Conservation (phyloP, 176 grass and related monocot species). For the Oryza punctata region DNA sequence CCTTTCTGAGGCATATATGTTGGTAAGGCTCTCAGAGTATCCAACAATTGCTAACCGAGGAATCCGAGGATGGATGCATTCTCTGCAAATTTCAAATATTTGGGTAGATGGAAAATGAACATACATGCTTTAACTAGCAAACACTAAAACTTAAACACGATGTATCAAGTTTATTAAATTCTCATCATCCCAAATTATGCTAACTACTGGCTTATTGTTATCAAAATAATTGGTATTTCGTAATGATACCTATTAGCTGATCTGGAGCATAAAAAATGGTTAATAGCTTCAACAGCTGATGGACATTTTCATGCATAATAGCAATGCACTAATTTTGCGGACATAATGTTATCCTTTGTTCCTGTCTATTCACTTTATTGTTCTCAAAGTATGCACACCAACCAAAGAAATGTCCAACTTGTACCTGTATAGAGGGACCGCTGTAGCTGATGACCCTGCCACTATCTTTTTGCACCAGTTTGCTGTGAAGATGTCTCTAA, state of each 20-base stretch:
- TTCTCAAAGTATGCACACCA: constrained; percentile 9
- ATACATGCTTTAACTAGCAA: constrained; percentile 16
- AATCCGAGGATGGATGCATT: constrained; percentile 80
- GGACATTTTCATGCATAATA: not conserved
- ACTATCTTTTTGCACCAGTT: constrained; percentile 66
- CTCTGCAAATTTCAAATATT: constrained; percentile 38
- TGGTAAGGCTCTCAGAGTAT: constrained; percentile 71
- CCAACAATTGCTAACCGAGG: constrained; percentile 79
- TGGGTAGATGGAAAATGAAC: constrained; percentile 8
- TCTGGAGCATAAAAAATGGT: not conserved
- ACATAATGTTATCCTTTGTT: not conserved
- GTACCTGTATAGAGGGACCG: constrained; percentile 79
- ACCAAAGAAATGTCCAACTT: not conserved
- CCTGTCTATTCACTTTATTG: constrained; percentile 14
- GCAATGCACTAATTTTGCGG: not conserved
- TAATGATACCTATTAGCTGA: not conserved
- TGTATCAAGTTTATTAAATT: constrained; percentile 13
- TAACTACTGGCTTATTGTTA: not conserved
- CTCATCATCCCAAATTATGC: not conserved
- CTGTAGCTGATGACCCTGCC: constrained; percentile 54
- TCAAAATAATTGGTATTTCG: not conserved
- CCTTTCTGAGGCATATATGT: constrained; percentile 67
- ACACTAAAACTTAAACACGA: not conserved
- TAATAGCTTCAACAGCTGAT: not conserved
- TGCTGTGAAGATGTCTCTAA: constrained; percentile 74